phyloP scores from a whole-genome alignment of 345 rosid species.

The Brassica carinata region DNA sequence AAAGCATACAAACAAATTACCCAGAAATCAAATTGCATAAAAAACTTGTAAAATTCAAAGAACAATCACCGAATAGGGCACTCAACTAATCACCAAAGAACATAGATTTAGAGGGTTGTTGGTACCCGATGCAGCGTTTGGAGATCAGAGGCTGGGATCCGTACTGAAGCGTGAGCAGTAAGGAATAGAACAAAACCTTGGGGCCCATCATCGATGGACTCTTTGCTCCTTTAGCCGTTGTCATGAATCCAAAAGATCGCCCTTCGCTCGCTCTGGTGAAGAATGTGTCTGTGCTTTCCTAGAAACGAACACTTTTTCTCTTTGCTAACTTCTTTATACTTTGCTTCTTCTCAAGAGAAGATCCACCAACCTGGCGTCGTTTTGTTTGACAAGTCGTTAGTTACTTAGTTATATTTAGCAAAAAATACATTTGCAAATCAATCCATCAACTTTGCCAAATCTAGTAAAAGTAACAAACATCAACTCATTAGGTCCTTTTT shows the following conservation, averaged over 20 bases:
- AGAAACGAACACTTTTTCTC: background rate
- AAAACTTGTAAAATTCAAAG: background rate
- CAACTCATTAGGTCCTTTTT: background rate
- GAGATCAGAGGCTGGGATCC: conserved; percentile 95
- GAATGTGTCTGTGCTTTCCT: conserved; percentile 1
- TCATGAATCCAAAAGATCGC: conserved; percentile 31
- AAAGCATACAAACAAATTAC: background rate
- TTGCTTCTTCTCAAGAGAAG: background rate
- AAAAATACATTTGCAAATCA: background rate
- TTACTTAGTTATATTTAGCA: background rate
- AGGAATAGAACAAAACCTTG: conserved; percentile 65
- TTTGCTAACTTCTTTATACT: conserved; percentile 3
- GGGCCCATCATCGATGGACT: conserved; percentile 43
- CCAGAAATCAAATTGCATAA: background rate
- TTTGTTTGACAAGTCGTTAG: background rate
- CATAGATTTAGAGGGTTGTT: background rate
- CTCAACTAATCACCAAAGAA: background rate
- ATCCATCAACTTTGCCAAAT: conserved; percentile 2
- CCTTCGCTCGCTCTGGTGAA: conserved; percentile 11
- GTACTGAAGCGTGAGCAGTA: conserved; percentile 81
- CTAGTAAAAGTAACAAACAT: background rate
- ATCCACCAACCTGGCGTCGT: conserved; percentile 19
- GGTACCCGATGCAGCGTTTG: conserved; percentile 79
- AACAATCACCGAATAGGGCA: background rate
- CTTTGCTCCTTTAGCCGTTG: conserved; percentile 39